phyloP scores from a whole-genome alignment of 2,329 filamentous ascomycete genomes.

The Cryphonectria naterciae region DNA sequence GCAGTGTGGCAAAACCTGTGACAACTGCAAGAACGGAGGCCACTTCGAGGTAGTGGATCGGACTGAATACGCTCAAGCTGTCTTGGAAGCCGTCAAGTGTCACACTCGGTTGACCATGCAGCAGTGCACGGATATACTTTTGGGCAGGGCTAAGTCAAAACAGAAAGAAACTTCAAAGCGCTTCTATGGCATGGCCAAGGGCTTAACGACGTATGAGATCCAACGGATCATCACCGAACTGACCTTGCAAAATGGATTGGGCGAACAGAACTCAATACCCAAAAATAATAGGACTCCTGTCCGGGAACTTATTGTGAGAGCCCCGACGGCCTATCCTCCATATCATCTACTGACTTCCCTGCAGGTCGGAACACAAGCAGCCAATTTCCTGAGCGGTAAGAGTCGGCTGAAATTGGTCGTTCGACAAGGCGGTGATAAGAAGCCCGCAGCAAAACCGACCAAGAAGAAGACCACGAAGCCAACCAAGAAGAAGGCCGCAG shows the following conservation, averaged over 20 bases:
- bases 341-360: not conserved
- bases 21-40: slow-evolving; percentile 81
- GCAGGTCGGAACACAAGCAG: slow-evolving; percentile 23
- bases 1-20: slow-evolving; percentile 77
- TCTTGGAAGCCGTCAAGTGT: slow-evolving; percentile 69
- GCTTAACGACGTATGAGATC: slow-evolving; percentile 74
- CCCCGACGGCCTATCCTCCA: slow-evolving; percentile 27
- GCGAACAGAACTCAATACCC: slow-evolving; percentile 65
- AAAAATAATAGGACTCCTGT: slow-evolving; percentile 63
- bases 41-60: slow-evolving; percentile 77
- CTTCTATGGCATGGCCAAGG: slow-evolving; percentile 70
- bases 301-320: slow-evolving; percentile 70
- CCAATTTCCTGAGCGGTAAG: slow-evolving; percentile 47
- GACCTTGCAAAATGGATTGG: slow-evolving; percentile 72
- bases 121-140: slow-evolving; percentile 83
- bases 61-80: slow-evolving; percentile 72
- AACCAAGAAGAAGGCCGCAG: slow-evolving; percentile 34
- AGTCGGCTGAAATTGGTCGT: slow-evolving; percentile 49
- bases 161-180: slow-evolving; percentile 52
- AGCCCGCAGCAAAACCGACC: slow-evolving; percentile 36
- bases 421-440: slow-evolving; percentile 42
- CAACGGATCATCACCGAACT: slow-evolving; percentile 84
- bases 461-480: slow-evolving; percentile 42
- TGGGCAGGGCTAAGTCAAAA: slow-evolving; percentile 68
- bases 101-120: slow-evolving; percentile 69